Percentiles rank a stretch among this genome's conserved stretches.
phyloP scores from a whole-genome alignment of 345 rosid species.

The Firmiana major region DNA sequence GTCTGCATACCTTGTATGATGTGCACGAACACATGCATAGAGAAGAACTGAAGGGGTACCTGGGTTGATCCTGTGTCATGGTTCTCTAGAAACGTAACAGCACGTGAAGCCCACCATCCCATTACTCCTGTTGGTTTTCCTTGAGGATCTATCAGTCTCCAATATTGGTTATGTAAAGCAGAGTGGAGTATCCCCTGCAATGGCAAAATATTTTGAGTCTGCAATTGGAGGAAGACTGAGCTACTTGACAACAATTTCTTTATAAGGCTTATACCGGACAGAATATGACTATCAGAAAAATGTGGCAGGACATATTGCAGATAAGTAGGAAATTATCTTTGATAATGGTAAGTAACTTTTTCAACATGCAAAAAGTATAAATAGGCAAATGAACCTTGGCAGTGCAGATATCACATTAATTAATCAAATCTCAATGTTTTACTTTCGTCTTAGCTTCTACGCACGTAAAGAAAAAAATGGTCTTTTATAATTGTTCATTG shows the following conservation, averaged over 20 bases:
- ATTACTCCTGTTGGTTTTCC: conserved; percentile 54
- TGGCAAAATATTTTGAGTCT: neutral
- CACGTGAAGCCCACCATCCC: conserved; percentile 62
- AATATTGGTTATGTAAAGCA: conserved; percentile 40
- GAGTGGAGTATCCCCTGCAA: conserved; percentile 44
- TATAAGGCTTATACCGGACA: neutral
- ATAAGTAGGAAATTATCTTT: neutral
- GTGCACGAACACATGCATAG: neutral
- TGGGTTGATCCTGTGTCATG: conserved; percentile 56
- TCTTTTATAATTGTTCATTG: neutral
- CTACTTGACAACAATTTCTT: neutral
- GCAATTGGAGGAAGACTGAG: neutral
- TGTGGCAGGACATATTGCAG: neutral
- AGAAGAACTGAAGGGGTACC: conserved; percentile 16
- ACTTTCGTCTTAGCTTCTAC: too few relatives aligned
- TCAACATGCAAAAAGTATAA: neutral
- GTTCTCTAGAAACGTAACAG: conserved; percentile 48
- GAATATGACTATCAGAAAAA: neutral
- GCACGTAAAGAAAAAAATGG: neutral
- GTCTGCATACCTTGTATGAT: neutral
- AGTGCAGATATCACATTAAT: too few relatives aligned
- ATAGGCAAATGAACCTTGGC: neutral
- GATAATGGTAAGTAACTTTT: neutral
- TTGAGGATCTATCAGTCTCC: conserved; percentile 48
- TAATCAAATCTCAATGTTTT: too few relatives aligned